phyloP scores from a whole-genome alignment of 768 basidiomycete genomes.

The Harrya chromipes region DNA sequence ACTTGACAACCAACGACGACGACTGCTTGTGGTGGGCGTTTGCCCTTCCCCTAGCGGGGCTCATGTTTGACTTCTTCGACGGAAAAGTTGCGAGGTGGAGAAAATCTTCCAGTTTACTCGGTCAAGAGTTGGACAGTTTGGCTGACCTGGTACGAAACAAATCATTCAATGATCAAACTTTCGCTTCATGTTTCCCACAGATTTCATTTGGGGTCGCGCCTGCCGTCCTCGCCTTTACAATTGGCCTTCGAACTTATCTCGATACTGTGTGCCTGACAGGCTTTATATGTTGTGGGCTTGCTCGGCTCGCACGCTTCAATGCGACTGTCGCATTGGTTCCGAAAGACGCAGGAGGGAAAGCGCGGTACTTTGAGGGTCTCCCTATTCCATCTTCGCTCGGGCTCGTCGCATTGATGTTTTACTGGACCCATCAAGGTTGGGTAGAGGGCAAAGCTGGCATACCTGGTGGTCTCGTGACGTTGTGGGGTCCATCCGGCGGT shows the following conservation, averaged over 20 bases:
- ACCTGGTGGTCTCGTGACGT: slow-evolving; percentile 67
- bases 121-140: slow-evolving; percentile 95
- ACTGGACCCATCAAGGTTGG: slow-evolving; percentile 84
- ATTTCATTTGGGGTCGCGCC: slow-evolving; percentile 99
- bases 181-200: slow-evolving; percentile 37
- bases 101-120: slow-evolving; percentile 91
- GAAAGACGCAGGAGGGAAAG: slow-evolving; percentile 81
- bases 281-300: slow-evolving; percentile 95
- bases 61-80: slow-evolving; percentile 97
- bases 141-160: slow-evolving; percentile 73
- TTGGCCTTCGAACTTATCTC: slow-evolving; percentile 88
- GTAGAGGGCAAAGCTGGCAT: slow-evolving; percentile 74
- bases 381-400: slow-evolving; percentile 90
- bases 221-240: slow-evolving; percentile 84
- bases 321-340: slow-evolving; percentile 95
- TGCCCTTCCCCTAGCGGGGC: slow-evolving; percentile 83
- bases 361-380: slow-evolving; percentile 95
- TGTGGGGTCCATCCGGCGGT: slow-evolving; percentile 71
- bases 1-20: slow-evolving; percentile 75
- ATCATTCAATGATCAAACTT: slow-evolving; percentile 1
- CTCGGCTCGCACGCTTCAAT: slow-evolving; percentile 96
- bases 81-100: slow-evolving; percentile 98
- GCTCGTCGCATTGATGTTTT: slow-evolving; percentile 75
- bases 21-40: slow-evolving; percentile 87
- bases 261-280: slow-evolving; percentile 84